Evolutionary conservation across 164 flowering plant species (phyloP), one percentile per base, ranked within the genome.

Genomic region (Echeveria elegans): DNA sequence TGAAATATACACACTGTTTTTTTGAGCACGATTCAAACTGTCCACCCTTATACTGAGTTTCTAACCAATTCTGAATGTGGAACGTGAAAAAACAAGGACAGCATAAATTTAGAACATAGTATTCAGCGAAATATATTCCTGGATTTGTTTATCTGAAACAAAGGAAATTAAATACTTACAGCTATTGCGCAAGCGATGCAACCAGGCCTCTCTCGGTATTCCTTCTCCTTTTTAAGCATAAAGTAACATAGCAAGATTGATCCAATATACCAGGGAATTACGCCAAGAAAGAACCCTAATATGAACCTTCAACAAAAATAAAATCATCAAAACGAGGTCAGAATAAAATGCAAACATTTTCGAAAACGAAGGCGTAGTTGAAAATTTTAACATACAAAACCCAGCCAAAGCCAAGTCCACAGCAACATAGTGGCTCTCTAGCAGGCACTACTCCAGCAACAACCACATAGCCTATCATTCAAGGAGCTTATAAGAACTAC

Each of bases 381-480:
- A n/a, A n/a, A n/a, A n/a, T n/a, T n/a, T n/a, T n/a, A n/a, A 53
- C 59, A 7, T 0, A 53, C 59, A 53, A 26, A 7, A 10, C 11
- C 59, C 59, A 53, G 23, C 59, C 59, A 26, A 24, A 53, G 24
- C 59, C 59, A 26, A 53, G 59, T 26, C 59, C 59, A 24, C 30
- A 53, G 59, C 59, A 53, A 53, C 29, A 29, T 2, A 53, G 59
- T 4, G 11, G 59, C 59, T 53, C 59, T 53, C 9, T 53, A 7
- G 18, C 29, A 53, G 59, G 30, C 14, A 53, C 30, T 26, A 11
- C 59, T 10, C 9, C n/a, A n/a, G n/a, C n/a, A n/a, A n/a, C n/a
- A n/a, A n/a, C n/a, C n/a, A n/a, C n/a, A n/a, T n/a, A n/a, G n/a
- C n/a, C n/a, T n/a, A n/a, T n/a, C n/a, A n/a, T n/a, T n/a, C n/a